Conservation (phyloP, 2,329 filamentous ascomycete genomes). For the Alternaria conjuncta region DNA sequence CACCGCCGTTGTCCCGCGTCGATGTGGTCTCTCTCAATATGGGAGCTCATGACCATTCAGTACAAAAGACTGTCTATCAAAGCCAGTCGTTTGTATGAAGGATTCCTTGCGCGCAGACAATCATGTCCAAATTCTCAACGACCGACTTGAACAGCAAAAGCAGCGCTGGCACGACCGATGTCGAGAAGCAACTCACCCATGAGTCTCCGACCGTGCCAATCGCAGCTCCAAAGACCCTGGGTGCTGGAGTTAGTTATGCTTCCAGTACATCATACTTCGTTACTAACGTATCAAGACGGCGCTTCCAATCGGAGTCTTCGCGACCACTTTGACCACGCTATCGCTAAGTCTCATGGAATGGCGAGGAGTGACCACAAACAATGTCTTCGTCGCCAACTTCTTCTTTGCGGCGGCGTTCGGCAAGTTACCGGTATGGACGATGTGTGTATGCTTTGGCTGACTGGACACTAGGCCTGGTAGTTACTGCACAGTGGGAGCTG, state of each 20-base stretch:
- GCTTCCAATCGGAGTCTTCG: slow-evolving; percentile 60
- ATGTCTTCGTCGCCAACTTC: slow-evolving; percentile 62
- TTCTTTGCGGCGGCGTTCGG: slow-evolving; percentile 61
- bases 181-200: slow-evolving; percentile 22
- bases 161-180: slow-evolving; percentile 8
- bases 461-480: slow-evolving; percentile 45
- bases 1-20: not conserved
- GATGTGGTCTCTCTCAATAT: not conserved
- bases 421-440: not conserved
- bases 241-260: slow-evolving; percentile 15
- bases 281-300: slow-evolving; percentile 49
- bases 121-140: not conserved
- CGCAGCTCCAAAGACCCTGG: slow-evolving; percentile 14
- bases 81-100: not conserved
- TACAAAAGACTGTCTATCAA: not conserved
- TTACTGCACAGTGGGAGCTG: slow-evolving; percentile 64
- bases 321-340: slow-evolving; percentile 61
- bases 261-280: not conserved
- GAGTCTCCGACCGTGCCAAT: not conserved
- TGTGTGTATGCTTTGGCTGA: not conserved
- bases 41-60: not conserved
- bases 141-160: slow-evolving; percentile 10
- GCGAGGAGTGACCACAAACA: slow-evolving; percentile 58
- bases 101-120: not conserved
- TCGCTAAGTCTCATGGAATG: slow-evolving; percentile 63